A percentile compares a stretch with the other conserved stretches of the same genome.
These are phyloP conservation scores for Nakataea oryzae DNA, from an alignment of 2,329 filamentous ascomycete genomes.

Conservation along the genomic window DNA sequence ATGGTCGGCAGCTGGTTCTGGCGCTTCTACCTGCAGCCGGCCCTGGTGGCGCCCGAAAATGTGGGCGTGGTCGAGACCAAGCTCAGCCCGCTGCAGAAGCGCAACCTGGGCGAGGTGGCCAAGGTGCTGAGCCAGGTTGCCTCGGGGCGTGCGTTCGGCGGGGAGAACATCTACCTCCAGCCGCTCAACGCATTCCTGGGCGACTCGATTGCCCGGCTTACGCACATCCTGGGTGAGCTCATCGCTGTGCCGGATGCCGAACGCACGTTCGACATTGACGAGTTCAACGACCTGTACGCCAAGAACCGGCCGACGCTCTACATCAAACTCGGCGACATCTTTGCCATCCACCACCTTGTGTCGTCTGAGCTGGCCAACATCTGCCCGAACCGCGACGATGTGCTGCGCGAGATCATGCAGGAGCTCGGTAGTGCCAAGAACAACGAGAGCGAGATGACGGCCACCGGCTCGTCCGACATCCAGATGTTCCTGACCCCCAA, in stretches of 20 bases:
- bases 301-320: slow-evolving; percentile 97
- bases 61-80: slow-evolving; percentile 87
- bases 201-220: slow-evolving; percentile 72
- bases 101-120: slow-evolving; percentile 80
- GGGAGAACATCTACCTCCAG: slow-evolving; percentile 91
- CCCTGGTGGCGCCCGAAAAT: slow-evolving; percentile 80
- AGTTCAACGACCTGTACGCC: slow-evolving; percentile 95
- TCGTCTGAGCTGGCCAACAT: slow-evolving; percentile 68
- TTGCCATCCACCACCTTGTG: slow-evolving; percentile 86
- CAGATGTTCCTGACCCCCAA: slow-evolving; percentile 85
- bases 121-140: slow-evolving; percentile 88
- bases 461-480: slow-evolving; percentile 79
- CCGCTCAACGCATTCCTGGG: slow-evolving; percentile 86
- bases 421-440: slow-evolving; percentile 93
- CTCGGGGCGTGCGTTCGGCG: slow-evolving; percentile 80
- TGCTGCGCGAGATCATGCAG: slow-evolving; percentile 81
- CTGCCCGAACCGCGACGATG: slow-evolving; percentile 73
- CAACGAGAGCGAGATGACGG: slow-evolving; percentile 88
- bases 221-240: slow-evolving; percentile 63
- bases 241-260: slow-evolving; percentile 82
- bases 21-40: slow-evolving; percentile 87
- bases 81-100: slow-evolving; percentile 82
- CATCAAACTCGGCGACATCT: slow-evolving; percentile 97
- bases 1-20: slow-evolving; percentile 86
- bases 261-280: slow-evolving; percentile 91